A percentile compares a stretch with the other conserved stretches of the same genome.
These are phyloP conservation scores for Vitis hybrid DNA, from an alignment of 177 flowering plant species.

Conservation along the genomic window DNA sequence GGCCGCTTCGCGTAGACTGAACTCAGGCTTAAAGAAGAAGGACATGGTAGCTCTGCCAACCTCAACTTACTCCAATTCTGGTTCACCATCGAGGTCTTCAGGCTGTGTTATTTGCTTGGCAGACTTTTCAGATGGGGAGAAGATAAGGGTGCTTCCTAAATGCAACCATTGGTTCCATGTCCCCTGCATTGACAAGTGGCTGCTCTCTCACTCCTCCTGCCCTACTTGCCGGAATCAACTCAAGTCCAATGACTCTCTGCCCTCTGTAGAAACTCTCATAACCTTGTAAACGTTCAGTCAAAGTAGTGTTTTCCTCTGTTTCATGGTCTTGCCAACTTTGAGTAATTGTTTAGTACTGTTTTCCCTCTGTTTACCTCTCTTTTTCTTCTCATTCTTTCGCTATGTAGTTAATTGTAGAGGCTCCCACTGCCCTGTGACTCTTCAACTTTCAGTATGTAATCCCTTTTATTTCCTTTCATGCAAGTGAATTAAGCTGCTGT, in stretches of 20 bases:
- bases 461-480: no score
- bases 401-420: no score
- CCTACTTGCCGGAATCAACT: slow-evolving; percentile 41
- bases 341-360: no score
- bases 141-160: slow-evolving; percentile 37
- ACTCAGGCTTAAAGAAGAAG: slow-evolving; percentile 38
- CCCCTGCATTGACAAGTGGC: slow-evolving; percentile 47
- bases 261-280: slow-evolving; percentile 14
- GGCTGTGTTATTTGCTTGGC: slow-evolving; percentile 42
- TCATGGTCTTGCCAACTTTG: no score
- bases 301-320: neutral
- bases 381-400: neutral
- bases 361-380: neutral
- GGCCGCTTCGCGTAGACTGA: slow-evolving; percentile 23
- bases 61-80: slow-evolving; percentile 25
- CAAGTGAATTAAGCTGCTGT: no score
- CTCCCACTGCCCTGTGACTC: no score
- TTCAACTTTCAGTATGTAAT: no score
- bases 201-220: slow-evolving; percentile 43
- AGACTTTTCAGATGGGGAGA: slow-evolving; percentile 40
- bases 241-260: slow-evolving; percentile 5
- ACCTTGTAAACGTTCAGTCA: neutral
- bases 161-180: slow-evolving; percentile 47
- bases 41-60: slow-evolving; percentile 40
- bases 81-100: slow-evolving; percentile 19